Percentiles rank a stretch among this genome's conserved stretches.
Evolutionary conservation across 495 filamentous ascomycete species (phyloP).

Genomic region (Xylaria nigripes): DNA sequence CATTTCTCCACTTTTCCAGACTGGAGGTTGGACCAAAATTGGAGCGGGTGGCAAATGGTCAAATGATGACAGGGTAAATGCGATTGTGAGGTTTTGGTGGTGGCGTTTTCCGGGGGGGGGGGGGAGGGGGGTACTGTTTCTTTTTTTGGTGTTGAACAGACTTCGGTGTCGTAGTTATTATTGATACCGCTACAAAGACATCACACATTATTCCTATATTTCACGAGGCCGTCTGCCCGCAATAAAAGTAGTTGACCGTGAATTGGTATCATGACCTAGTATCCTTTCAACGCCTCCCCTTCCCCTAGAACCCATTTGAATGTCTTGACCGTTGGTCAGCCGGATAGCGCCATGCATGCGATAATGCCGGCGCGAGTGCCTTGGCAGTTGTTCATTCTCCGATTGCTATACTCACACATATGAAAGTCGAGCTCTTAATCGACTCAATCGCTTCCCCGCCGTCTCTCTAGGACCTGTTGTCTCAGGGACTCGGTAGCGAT

Average conservation of each 20-base stretch:
- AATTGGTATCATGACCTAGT: slow-evolving; percentile 8
- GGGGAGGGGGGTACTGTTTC: slow-evolving; percentile 21
- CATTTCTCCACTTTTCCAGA: slow-evolving; percentile 5
- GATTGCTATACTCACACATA: background rate
- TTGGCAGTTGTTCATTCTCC: background rate
- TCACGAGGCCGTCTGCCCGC: background rate
- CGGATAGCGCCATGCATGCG: background rate
- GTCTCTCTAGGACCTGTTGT: slow-evolving; percentile 30
- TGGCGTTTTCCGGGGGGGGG: slow-evolving; percentile 17
- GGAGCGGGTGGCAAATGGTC: slow-evolving; percentile 14
- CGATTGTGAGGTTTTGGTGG: slow-evolving; percentile 14
- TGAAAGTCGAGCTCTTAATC: background rate
- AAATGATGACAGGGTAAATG: background rate
- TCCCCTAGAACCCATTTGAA: too few species aligned
- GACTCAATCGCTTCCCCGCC: slow-evolving; percentile 16
- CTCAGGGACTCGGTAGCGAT: slow-evolving; percentile 62
- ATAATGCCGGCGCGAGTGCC: background rate
- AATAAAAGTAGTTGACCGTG: background rate
- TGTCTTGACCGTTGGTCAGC: background rate
- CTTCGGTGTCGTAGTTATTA: slow-evolving; percentile 13
- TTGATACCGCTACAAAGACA: slow-evolving; percentile 20
- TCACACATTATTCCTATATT: slow-evolving; percentile 6
- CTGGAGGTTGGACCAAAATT: slow-evolving; percentile 5
- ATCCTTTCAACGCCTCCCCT: background rate
- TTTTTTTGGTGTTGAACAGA: slow-evolving; percentile 11